These are phyloP conservation scores for Haplosporangium sp. DNA, from an alignment of 371 early-diverging fungal species.

Conservation along the genomic window DNA sequence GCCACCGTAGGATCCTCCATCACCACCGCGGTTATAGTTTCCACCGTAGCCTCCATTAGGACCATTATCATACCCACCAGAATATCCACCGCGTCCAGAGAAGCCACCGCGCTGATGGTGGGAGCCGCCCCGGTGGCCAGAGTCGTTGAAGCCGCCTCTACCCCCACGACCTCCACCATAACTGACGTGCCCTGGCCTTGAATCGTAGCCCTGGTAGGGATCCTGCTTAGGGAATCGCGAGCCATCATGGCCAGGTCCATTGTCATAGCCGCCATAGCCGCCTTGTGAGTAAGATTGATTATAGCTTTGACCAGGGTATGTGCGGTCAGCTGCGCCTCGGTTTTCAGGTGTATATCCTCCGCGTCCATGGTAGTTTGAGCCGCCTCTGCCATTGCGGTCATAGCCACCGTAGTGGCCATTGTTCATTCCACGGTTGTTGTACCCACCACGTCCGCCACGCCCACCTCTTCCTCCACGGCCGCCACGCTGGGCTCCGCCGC, in stretches of 20 bases:
- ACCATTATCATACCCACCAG: conserved; percentile 50
- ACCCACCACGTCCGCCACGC: conserved; percentile 53
- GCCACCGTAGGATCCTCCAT: conserved; percentile 21
- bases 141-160: conserved; percentile 51
- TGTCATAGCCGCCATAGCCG: conserved; percentile 23
- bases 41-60: conserved; percentile 12
- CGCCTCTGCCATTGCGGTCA: conserved; percentile 36
- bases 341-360: conserved; percentile 47
- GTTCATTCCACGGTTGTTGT: conserved; percentile 35
- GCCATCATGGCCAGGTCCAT: conserved; percentile 30
- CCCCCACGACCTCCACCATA: conserved; percentile 45
- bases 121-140: conserved; percentile 42
- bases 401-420: conserved; percentile 32
- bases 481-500: conserved; percentile 49
- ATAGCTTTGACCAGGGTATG: conserved; percentile 51
- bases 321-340: conserved; percentile 44
- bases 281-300: conserved; percentile 32
- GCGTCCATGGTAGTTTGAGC: conserved; percentile 34
- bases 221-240: conserved; percentile 40
- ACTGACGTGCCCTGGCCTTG: conserved; percentile 29
- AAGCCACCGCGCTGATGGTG: conserved; percentile 29
- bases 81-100: conserved; percentile 38
- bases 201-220: conserved; percentile 50
- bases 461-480: conserved; percentile 48
- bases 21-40: background rate